These are phyloP conservation scores for Chaetomium cochliodes DNA, from an alignment of 495 filamentous ascomycete genomes.

Conservation along the genomic window DNA sequence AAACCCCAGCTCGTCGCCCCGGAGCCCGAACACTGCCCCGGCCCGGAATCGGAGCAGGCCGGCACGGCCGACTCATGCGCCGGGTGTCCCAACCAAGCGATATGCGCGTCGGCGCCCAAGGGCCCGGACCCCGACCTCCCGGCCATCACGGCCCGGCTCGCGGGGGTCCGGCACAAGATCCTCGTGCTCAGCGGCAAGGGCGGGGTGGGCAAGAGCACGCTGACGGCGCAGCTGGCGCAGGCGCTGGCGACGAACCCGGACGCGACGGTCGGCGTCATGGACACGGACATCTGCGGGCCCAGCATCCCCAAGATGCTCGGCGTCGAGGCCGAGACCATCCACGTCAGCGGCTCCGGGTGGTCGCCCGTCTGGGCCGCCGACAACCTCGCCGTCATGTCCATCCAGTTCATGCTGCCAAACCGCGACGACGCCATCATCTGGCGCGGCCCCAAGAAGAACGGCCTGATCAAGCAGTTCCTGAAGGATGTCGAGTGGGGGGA, in stretches of 20 bases:
- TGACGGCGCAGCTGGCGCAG: conserved; percentile 80
- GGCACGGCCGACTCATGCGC: conserved; percentile 86
- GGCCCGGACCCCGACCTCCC: conserved; percentile 94
- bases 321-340: conserved; percentile 87
- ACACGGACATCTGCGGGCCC: conserved; percentile 94
- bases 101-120: conserved; percentile 92
- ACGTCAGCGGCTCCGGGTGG: conserved; percentile 78
- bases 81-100: conserved; percentile 91
- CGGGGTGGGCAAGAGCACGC: conserved; percentile 93
- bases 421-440: conserved; percentile 93
- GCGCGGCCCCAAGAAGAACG: conserved; percentile 97
- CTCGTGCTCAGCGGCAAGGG: conserved; percentile 92
- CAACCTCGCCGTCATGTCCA: conserved; percentile 89
- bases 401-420: conserved; percentile 96
- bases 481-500: conserved; percentile 98
- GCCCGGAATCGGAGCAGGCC: conserved; percentile 82
- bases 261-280: conserved; percentile 84
- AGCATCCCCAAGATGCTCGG: conserved; percentile 98
- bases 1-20: conserved; percentile 84
- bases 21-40: conserved; percentile 95
- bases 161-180: conserved; percentile 83
- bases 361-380: conserved; percentile 90
- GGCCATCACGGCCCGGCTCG: conserved; percentile 77
- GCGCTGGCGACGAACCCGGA: conserved; percentile 77
- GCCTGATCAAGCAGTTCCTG: conserved; percentile 93